Conservation (phyloP, 2,329 filamentous ascomycete genomes). For the Pseudogymnoascus sp. region DNA sequence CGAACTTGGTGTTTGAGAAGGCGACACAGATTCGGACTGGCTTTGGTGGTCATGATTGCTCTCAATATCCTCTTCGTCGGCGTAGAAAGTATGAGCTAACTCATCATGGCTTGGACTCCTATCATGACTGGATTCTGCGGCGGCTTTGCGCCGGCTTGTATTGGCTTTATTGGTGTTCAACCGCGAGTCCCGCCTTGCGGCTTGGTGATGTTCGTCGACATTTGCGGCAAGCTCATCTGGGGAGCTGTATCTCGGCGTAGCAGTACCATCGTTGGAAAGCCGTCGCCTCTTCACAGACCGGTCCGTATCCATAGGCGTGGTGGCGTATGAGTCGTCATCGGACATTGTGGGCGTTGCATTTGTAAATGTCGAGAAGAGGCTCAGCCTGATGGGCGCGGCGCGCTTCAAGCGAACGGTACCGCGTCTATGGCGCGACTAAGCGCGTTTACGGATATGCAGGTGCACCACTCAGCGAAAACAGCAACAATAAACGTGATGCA, state of each 20-base stretch:
- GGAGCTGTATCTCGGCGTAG: constrained; percentile 38
- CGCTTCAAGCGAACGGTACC: not conserved
- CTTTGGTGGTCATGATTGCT: not conserved
- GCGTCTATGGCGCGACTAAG: constrained; percentile 1
- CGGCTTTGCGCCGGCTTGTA: not conserved
- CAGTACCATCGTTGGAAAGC: constrained; percentile 35
- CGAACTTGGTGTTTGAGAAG: constrained; percentile 20
- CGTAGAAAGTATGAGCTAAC: constrained; percentile 25
- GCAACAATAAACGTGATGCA: constrained; percentile 4
- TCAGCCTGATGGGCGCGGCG: not conserved
- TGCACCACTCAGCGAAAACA: not conserved
- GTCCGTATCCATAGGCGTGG: not conserved
- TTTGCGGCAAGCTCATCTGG: constrained; percentile 37
- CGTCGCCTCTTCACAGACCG: constrained; percentile 23
- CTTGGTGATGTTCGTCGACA: constrained; percentile 30
- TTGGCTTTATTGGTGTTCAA: constrained; percentile 7
- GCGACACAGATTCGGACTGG: constrained; percentile 14
- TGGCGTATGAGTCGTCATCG: not conserved
- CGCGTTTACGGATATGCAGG: not conserved
- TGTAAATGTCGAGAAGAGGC: not conserved
- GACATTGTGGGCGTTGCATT: constrained; percentile 1
- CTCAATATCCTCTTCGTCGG: constrained; percentile 10
- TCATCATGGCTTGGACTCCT: constrained; percentile 24
- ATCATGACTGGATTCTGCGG: not conserved
- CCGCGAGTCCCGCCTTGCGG: constrained; percentile 34